Percentiles rank a stretch among this genome's conserved stretches.
Evolutionary conservation across 2,329 filamentous ascomycete genomes (phyloP).

Genomic region (Epichloe festucae): DNA sequence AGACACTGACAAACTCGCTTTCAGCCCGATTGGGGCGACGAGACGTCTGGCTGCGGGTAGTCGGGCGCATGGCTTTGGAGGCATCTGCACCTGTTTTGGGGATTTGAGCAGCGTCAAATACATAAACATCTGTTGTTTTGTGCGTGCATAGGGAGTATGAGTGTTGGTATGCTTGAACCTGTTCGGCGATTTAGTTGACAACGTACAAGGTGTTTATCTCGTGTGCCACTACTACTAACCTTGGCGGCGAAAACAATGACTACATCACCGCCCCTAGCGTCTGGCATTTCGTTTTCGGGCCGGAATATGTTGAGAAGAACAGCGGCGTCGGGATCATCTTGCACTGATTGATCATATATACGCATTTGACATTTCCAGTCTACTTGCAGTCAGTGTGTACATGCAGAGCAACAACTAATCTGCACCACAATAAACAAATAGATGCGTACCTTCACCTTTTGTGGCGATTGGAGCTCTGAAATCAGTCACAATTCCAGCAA

Average conservation of each 20-base stretch:
- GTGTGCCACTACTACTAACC: slow-evolving; percentile 22
- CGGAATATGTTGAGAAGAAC: slow-evolving; percentile 49
- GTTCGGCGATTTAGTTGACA: neutral
- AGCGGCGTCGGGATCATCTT: slow-evolving; percentile 25
- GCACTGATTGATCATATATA: slow-evolving; percentile 44
- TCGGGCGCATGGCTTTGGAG: slow-evolving; percentile 14
- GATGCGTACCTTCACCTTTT: slow-evolving; percentile 34
- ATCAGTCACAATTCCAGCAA: slow-evolving; percentile 63
- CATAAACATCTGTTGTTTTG: slow-evolving; percentile 26
- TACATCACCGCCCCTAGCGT: slow-evolving; percentile 26
- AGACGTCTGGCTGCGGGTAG: slow-evolving; percentile 8
- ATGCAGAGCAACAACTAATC: neutral
- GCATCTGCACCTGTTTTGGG: slow-evolving; percentile 25
- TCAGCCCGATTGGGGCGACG: slow-evolving; percentile 16
- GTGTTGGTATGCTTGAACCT: slow-evolving; percentile 29
- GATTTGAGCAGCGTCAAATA: slow-evolving; percentile 25
- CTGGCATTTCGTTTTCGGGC: slow-evolving; percentile 33
- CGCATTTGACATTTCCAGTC: slow-evolving; percentile 49
- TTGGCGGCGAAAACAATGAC: slow-evolving; percentile 38
- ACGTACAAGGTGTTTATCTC: neutral
- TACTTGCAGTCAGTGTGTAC: slow-evolving; percentile 15
- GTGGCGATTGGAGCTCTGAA: slow-evolving; percentile 39
- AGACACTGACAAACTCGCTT: slow-evolving; percentile 31
- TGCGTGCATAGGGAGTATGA: slow-evolving; percentile 32
- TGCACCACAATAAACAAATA: neutral